These are phyloP conservation scores for Cerioporus squamosus DNA, from an alignment of 1,284 basidiomycete genomes.

Conservation along the genomic window DNA sequence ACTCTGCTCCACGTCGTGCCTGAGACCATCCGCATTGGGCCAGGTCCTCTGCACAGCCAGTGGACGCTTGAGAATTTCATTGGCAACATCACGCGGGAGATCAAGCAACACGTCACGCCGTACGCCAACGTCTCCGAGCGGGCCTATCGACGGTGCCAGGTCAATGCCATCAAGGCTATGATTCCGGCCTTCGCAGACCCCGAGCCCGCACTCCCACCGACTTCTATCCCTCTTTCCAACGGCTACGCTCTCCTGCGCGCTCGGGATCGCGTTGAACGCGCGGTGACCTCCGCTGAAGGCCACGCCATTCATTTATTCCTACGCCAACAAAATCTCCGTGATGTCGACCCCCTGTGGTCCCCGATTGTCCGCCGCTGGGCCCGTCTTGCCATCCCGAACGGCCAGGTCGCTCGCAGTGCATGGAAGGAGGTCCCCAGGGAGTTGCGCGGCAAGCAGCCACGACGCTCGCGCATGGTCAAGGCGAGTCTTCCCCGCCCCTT, in stretches of 20 bases:
- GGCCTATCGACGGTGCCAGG: constrained; percentile 15
- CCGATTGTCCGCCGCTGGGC: not conserved
- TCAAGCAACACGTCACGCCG: constrained; percentile 28
- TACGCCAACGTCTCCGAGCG: constrained; percentile 28
- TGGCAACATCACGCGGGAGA: constrained; percentile 28
- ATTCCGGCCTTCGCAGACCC: constrained; percentile 15
- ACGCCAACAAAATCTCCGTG: not conserved
- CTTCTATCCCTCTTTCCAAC: constrained; percentile 8
- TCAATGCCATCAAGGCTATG: constrained; percentile 29
- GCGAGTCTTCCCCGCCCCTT: not conserved
- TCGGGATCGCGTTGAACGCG: not conserved
- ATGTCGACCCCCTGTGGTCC: not conserved
- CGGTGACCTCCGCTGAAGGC: not conserved
- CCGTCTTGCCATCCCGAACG: not conserved
- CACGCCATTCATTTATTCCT: not conserved
- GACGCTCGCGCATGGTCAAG: not conserved
- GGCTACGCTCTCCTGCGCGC: constrained; percentile 12
- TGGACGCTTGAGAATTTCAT: constrained; percentile 33
- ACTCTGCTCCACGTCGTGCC: constrained; percentile 18
- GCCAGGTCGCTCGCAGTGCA: not conserved
- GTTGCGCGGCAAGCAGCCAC: not conserved
- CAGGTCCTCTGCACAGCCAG: constrained; percentile 21
- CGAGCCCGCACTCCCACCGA: not conserved
- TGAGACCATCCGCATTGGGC: constrained; percentile 24
- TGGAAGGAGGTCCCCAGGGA: constrained; percentile 1